A percentile compares a stretch with the other conserved stretches of the same genome.
Conservation (phyloP, 805 yeast genomes). For the Candida xiaguanensis region DNA sequence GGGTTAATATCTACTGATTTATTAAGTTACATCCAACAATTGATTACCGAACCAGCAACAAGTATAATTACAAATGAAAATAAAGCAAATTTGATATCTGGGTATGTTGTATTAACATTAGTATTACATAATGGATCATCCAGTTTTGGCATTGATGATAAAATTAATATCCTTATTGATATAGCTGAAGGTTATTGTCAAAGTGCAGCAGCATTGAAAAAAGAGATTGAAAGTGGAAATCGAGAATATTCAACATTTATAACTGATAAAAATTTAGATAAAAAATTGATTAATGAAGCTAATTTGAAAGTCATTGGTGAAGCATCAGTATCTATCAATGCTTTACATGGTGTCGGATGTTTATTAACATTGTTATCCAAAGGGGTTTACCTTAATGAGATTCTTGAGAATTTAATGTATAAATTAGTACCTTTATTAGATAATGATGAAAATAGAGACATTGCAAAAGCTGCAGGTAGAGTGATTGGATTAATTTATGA, state of each 20-base stretch:
- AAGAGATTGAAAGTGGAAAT: constrained; percentile 37
- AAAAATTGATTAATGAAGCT: constrained; percentile 32
- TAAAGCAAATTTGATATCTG: constrained; percentile 35
- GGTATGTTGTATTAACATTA: constrained; percentile 36
- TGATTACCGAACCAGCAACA: constrained; percentile 34
- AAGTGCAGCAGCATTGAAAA: constrained; percentile 26
- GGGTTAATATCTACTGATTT: constrained; percentile 31
- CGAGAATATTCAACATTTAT: constrained; percentile 40
- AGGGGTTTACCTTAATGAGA: constrained; percentile 40
- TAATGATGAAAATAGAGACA: constrained; percentile 37
- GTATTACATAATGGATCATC: constrained; percentile 47
- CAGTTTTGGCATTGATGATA: constrained; percentile 47
- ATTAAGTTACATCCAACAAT: constrained; percentile 18
- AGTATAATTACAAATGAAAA: constrained; percentile 33
- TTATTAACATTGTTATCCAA: constrained; percentile 42
- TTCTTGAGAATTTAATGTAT: constrained; percentile 32
- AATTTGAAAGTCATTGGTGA: constrained; percentile 27
- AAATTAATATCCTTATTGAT: constrained; percentile 40
- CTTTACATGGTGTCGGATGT: constrained; percentile 45
- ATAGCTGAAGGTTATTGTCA: constrained; percentile 37
- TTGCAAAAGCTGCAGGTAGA: constrained; percentile 53
- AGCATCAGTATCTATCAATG: constrained; percentile 37
- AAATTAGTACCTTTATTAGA: constrained; percentile 42
- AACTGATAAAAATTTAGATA: constrained; percentile 32
- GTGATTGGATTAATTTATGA: constrained; percentile 57